A percentile compares a stretch with the other conserved stretches of the same genome.
Evolutionary conservation across 2,329 filamentous ascomycete species (phyloP).

Genomic region (Aspergillus unguis): DNA sequence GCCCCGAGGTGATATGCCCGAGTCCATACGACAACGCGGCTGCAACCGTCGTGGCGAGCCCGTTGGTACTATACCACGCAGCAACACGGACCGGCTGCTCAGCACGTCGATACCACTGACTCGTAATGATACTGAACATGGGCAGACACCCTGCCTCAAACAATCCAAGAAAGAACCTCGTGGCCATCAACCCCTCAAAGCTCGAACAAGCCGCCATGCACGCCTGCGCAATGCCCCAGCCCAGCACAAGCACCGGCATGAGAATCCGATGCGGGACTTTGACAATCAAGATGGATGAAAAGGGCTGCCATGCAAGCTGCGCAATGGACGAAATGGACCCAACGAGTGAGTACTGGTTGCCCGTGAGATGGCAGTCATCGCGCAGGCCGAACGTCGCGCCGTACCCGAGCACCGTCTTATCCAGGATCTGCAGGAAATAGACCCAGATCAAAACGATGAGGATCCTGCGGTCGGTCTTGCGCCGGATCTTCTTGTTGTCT

Average conservation of each 20-base stretch:
- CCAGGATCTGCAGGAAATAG: slow-evolving; percentile 52
- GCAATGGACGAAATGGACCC: slow-evolving; percentile 59
- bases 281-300: slow-evolving; percentile 59
- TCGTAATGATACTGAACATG: slow-evolving; percentile 45
- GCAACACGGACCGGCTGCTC: slow-evolving; percentile 64
- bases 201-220: slow-evolving; percentile 48
- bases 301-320: slow-evolving; percentile 60
- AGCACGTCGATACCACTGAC: slow-evolving; percentile 47
- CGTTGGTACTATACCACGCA: slow-evolving; percentile 65
- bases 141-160: slow-evolving; percentile 52
- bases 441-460: slow-evolving; percentile 48
- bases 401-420: slow-evolving; percentile 58
- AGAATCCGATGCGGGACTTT: slow-evolving; percentile 59
- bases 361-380: slow-evolving; percentile 49
- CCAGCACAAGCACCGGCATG: slow-evolving; percentile 50
- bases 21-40: slow-evolving; percentile 57
- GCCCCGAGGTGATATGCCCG: slow-evolving; percentile 49
- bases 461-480: slow-evolving; percentile 61
- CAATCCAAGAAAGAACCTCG: slow-evolving; percentile 53
- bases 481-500: slow-evolving; percentile 54
- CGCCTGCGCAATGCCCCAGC: slow-evolving; percentile 50
- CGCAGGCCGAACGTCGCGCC: slow-evolving; percentile 56
- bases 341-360: slow-evolving; percentile 56
- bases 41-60: slow-evolving; percentile 56
- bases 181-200: slow-evolving; percentile 46